phyloP scores from a whole-genome alignment of 2,329 filamentous ascomycete genomes.

The Capronia coronata region DNA sequence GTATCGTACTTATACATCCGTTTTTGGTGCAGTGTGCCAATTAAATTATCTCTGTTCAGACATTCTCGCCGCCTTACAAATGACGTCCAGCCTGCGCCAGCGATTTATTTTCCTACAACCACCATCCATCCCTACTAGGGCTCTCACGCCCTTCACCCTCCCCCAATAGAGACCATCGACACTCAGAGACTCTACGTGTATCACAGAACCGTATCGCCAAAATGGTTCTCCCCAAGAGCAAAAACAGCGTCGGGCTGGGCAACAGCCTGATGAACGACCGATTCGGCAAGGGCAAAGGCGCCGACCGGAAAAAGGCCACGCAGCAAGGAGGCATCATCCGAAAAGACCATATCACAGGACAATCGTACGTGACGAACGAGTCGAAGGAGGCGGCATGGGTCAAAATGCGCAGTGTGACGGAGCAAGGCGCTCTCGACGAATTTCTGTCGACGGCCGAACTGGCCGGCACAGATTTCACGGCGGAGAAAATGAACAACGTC shows the following conservation, averaged over 20 bases:
- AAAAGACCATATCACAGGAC: conserved; percentile 62
- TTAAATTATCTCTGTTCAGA: conserved; percentile 5
- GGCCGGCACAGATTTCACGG: conserved; percentile 97
- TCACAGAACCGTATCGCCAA: conserved; percentile 28
- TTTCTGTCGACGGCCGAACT: conserved; percentile 93
- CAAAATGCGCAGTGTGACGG: conserved; percentile 98
- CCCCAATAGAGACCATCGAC: background rate
- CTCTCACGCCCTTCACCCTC: background rate
- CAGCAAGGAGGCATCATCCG: conserved; percentile 64
- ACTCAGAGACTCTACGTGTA: background rate
- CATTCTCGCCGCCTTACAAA: conserved; percentile 5
- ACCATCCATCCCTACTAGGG: background rate
- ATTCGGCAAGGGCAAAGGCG: conserved; percentile 86
- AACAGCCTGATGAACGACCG: conserved; percentile 98
- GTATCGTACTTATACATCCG: too few species aligned
- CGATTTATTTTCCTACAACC: background rate
- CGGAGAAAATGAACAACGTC: conserved; percentile 97
- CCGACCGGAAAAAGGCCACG: conserved; percentile 68
- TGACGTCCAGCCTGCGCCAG: conserved; percentile 11
- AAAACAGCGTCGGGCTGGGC: conserved; percentile 88
- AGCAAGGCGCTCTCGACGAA: conserved; percentile 93
- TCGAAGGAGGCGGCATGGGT: conserved; percentile 91
- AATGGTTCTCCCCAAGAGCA: conserved; percentile 83
- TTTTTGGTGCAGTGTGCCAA: conserved; percentile 18
- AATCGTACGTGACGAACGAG: conserved; percentile 86